phyloP scores from a whole-genome alignment of 306 rosid genomes.

The Hippophae rhamnoides region DNA sequence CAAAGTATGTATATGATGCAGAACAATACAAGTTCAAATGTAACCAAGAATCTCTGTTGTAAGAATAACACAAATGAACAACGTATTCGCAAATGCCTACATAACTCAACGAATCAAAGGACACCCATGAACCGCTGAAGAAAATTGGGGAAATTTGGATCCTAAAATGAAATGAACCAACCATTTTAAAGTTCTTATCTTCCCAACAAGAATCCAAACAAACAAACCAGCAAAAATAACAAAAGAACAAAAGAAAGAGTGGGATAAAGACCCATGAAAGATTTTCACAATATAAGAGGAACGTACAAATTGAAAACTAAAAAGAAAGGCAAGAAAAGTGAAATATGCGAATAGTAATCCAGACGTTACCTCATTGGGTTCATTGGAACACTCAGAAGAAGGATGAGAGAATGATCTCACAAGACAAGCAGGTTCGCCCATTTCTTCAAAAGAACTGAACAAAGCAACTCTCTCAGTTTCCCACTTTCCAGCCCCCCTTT shows the following conservation, averaged over 20 bases:
- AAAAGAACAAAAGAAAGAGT: not conserved
- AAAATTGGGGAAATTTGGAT: not conserved
- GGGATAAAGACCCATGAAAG: slow-evolving; percentile 7
- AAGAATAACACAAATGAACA: not conserved
- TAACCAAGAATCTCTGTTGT: not conserved
- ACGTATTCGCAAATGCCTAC: not conserved
- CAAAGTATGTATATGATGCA: slow-evolving; percentile 12
- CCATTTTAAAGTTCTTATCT: not conserved
- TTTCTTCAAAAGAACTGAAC: slow-evolving; percentile 2
- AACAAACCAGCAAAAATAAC: not conserved
- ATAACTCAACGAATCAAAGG: not conserved
- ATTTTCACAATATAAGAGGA: not conserved
- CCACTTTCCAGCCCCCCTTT: not conserved
- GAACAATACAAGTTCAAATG: slow-evolving; percentile 8
- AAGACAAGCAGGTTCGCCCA: slow-evolving; percentile 58
- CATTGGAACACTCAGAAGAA: slow-evolving; percentile 33
- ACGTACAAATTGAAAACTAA: slow-evolving; percentile 10
- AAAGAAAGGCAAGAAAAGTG: slow-evolving; percentile 1
- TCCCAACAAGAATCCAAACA: slow-evolving; percentile 23
- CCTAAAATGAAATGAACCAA: not conserved
- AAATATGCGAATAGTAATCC: not conserved
- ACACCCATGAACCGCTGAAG: slow-evolving; percentile 3
- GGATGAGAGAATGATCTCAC: slow-evolving; percentile 54
- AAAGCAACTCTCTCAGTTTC: slow-evolving; percentile 3
- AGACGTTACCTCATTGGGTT: slow-evolving; percentile 39